A percentile compares a stretch with the other conserved stretches of the same genome.
phyloP scores from a whole-genome alignment of 176 grass and related monocot species.

The Juncus effusus region DNA sequence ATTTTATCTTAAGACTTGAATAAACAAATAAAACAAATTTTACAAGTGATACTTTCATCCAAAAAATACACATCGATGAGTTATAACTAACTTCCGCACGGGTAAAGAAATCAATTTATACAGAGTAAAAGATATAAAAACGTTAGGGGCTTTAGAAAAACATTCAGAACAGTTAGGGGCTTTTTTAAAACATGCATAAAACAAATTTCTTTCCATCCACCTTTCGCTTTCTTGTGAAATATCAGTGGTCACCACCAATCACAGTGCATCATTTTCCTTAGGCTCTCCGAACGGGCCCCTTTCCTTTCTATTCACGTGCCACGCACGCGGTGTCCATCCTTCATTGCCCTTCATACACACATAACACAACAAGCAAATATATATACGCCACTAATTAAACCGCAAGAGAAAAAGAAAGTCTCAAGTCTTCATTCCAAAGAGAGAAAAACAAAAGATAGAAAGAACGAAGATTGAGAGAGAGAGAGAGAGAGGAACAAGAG shows the following conservation, averaged over 20 bases:
- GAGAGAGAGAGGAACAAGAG: neutral
- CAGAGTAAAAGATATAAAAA: neutral
- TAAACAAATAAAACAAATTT: too few species aligned
- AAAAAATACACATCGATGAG: too few species aligned
- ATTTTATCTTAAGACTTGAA: too few species aligned
- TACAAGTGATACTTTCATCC: too few species aligned
- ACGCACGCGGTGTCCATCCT: neutral
- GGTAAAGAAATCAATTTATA: too few species aligned
- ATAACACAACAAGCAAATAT: too few species aligned
- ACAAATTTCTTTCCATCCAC: neutral
- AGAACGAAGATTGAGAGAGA: neutral
- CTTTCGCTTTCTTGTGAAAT: neutral
- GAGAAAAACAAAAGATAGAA: neutral
- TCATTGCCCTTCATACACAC: neutral
- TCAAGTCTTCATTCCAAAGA: neutral
- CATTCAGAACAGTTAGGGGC: neutral
- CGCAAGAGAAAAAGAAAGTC: neutral
- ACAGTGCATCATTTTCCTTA: slow-evolving; percentile 15
- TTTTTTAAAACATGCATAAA: neutral
- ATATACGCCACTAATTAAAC: neutral
- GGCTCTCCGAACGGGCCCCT: neutral
- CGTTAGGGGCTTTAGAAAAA: neutral
- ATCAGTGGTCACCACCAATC: neutral
- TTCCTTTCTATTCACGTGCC: slow-evolving; percentile 12
- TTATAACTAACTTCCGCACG: too few species aligned